Conservation (phyloP, 2,329 filamentous ascomycete genomes). For the Botryotinia narcissicola region DNA sequence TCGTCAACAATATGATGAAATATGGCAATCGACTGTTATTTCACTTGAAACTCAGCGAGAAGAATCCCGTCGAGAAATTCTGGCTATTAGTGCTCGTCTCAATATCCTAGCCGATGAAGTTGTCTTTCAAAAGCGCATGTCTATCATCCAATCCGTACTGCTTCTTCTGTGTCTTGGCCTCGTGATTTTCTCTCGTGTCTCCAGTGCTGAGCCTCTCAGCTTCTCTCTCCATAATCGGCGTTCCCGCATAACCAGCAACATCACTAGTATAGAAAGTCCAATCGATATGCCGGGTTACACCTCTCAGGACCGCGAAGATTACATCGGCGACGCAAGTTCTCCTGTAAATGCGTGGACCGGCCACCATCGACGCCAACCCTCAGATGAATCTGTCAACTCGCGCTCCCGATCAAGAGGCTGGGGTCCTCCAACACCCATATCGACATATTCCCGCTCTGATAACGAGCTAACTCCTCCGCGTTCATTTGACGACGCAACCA, state of each 20-base stretch:
- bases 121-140: slow-evolving; percentile 83
- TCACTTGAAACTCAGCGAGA: slow-evolving; percentile 87
- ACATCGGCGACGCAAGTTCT: not conserved
- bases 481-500: not conserved
- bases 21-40: slow-evolving; percentile 94
- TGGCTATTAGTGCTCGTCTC: slow-evolving; percentile 76
- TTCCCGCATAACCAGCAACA: slow-evolving; percentile 25
- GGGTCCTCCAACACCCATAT: slow-evolving; percentile 24
- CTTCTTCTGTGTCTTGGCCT: slow-evolving; percentile 83
- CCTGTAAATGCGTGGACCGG: not conserved
- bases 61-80: slow-evolving; percentile 76
- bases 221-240: slow-evolving; percentile 28
- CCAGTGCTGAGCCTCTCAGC: slow-evolving; percentile 36
- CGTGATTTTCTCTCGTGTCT: slow-evolving; percentile 71
- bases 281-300: slow-evolving; percentile 30
- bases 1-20: slow-evolving; percentile 85
- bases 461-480: slow-evolving; percentile 22
- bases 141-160: slow-evolving; percentile 84
- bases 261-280: slow-evolving; percentile 29
- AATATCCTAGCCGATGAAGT: slow-evolving; percentile 93
- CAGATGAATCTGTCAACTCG: slow-evolving; percentile 21
- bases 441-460: slow-evolving; percentile 23
- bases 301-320: slow-evolving; percentile 13
- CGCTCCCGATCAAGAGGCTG: slow-evolving; percentile 19
- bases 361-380: slow-evolving; percentile 16